These are phyloP conservation scores for Phylloporus arenicola DNA, from an alignment of 768 basidiomycete species.

Conservation along the genomic window DNA sequence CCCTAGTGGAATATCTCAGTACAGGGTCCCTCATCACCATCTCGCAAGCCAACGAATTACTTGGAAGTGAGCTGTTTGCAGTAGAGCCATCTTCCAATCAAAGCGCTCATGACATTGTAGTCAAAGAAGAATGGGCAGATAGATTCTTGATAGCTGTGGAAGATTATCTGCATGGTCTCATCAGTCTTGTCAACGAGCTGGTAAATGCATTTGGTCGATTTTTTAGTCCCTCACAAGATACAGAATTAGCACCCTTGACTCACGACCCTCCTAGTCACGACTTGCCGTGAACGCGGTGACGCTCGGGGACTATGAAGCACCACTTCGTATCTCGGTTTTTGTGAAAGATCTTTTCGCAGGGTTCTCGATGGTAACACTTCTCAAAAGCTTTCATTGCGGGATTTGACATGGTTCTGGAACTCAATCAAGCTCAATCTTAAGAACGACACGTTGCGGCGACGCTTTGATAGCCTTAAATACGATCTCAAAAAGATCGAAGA, in stretches of 20 bases:
- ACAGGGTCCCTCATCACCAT: conserved; percentile 56
- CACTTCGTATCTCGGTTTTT: conserved; percentile 69
- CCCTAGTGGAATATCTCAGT: conserved; percentile 60
- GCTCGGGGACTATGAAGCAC: conserved; percentile 73
- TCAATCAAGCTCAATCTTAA: conserved; percentile 67
- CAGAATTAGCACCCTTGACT: conserved; percentile 2
- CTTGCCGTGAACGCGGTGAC: conserved; percentile 81
- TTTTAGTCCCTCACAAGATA: neutral
- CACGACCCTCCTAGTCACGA: conserved; percentile 49
- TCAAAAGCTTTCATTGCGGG: neutral
- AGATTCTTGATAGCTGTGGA: conserved; percentile 60
- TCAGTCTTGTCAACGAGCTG: conserved; percentile 74
- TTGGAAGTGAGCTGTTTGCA: conserved; percentile 56
- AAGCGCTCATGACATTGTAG: conserved; percentile 33
- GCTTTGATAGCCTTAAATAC: conserved; percentile 81
- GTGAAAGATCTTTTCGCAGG: conserved; percentile 81
- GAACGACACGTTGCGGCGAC: conserved; percentile 67
- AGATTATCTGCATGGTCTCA: conserved; percentile 79
- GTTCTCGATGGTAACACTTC: conserved; percentile 62
- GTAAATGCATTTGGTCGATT: conserved; percentile 36
- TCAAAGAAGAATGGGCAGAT: conserved; percentile 65
- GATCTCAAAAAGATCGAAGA: conserved; percentile 88
- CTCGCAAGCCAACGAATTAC: conserved; percentile 41
- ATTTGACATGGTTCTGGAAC: conserved; percentile 5
- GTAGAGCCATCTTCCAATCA: neutral